A percentile compares a stretch with the other conserved stretches of the same genome.
Evolutionary conservation across 768 basidiomycete species (phyloP).

Genomic region (Coprinopsis marcescibilis): DNA sequence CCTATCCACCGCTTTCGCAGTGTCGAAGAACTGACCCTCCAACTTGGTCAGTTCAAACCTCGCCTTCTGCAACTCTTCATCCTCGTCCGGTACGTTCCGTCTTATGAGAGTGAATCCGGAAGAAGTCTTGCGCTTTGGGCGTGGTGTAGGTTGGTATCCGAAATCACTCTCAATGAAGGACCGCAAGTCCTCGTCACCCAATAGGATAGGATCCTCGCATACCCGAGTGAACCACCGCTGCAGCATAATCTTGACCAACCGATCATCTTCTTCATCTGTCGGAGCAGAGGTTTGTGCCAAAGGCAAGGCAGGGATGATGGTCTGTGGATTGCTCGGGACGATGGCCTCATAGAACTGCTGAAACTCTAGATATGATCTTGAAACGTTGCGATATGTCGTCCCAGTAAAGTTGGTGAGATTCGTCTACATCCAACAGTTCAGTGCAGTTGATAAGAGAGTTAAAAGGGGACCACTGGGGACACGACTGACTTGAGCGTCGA

Average conservation of each 20-base stretch:
- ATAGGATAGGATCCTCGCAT: constrained; percentile 85
- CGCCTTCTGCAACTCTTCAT: constrained; percentile 86
- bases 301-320: constrained; percentile 92
- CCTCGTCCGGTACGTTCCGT: constrained; percentile 86
- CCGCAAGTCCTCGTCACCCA: constrained; percentile 88
- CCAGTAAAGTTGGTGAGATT: constrained; percentile 90
- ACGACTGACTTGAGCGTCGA: constrained; percentile 83
- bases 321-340: constrained; percentile 88
- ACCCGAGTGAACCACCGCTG: constrained; percentile 93
- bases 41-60: constrained; percentile 89
- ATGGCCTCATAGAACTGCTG: constrained; percentile 90
- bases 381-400: constrained; percentile 87
- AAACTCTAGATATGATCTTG: constrained; percentile 92
- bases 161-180: constrained; percentile 97
- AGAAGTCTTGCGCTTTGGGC: constrained; percentile 63
- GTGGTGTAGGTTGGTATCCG: constrained; percentile 85
- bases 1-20: constrained; percentile 86
- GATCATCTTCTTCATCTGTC: constrained; percentile 97
- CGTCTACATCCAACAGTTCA: constrained; percentile 62
- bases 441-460: constrained; percentile 4
- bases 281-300: constrained; percentile 95
- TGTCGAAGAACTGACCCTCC: constrained; percentile 88
- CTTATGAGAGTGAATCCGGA: constrained; percentile 74
- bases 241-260: constrained; percentile 89
- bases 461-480: neutral